Evolutionary conservation across 1,284 basidiomycete species (phyloP), one percentile per base, ranked within the genome.

Genomic region (Athelia psychrophila): DNA sequence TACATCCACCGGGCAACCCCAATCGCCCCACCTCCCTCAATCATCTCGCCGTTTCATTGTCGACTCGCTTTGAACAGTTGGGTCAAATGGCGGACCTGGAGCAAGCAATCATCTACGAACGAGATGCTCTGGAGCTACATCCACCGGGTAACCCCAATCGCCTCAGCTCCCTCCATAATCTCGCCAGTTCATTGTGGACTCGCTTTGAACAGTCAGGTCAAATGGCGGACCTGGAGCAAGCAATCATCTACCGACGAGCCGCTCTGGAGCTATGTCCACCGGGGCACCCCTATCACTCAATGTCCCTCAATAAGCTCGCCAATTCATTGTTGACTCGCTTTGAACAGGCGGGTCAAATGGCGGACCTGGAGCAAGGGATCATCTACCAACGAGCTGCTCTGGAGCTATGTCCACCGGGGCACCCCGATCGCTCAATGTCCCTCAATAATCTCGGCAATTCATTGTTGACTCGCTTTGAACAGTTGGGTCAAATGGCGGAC

Each of bases 191-290:
- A n/a, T n/a, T n/a, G n/a, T n/a, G n/a, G n/a, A n/a, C n/a, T n/a
- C n/a, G n/a, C n/a, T n/a, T n/a, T n/a, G n/a, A n/a, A n/a, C n/a
- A n/a, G n/a, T n/a, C n/a, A n/a, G n/a, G n/a, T n/a, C n/a, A n/a
- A n/a, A n/a, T n/a, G n/a, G n/a, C n/a, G n/a, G n/a, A n/a, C n/a
- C n/a, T n/a, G n/a, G n/a, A n/a, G n/a, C n/a, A n/a, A n/a, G n/a
- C n/a, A n/a, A n/a, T 13, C 27, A 30, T 30, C 27, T 5, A 30
- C 6, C 13, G 13, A 6, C 64, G 5, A 49, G 68, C 44, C 58
- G 61, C 65, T 62, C 32, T 64, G 61, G 46, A 56, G 60, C 10
- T 54, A 1, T 57, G 65, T 20, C 60, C 60, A 32, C 56, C 55
- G 5, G 46, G 52, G 25, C 54, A 52, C 24, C 61, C 54, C 10